Conservation (phyloP, 1,284 basidiomycete genomes). For the Pseudozyma flocculosa region DNA sequence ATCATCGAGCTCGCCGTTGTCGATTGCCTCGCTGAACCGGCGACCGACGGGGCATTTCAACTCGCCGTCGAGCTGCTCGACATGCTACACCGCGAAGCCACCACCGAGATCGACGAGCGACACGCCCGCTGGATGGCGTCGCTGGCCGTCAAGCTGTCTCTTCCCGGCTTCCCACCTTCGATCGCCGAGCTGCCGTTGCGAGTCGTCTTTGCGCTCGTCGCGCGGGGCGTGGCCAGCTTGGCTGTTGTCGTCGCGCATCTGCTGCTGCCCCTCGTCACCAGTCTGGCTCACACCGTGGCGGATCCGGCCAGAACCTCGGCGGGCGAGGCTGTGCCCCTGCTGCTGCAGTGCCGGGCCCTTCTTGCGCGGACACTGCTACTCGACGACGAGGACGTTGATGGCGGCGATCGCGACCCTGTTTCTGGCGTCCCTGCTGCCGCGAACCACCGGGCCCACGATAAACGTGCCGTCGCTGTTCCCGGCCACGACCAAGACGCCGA, state of each 20-base stretch:
- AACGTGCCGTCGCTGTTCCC: too few relatives aligned
- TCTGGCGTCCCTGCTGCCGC: too few relatives aligned
- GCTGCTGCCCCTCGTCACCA: slow-evolving; percentile 16
- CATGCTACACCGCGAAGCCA: slow-evolving; percentile 35
- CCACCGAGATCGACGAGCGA: slow-evolving; percentile 34
- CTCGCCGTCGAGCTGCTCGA: slow-evolving; percentile 17
- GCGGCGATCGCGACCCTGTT: too few relatives aligned
- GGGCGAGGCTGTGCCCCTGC: not conserved
- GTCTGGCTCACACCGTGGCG: slow-evolving; percentile 12
- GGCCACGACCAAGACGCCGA: too few relatives aligned
- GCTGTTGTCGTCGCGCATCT: slow-evolving; percentile 23
- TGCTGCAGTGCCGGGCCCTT: not conserved
- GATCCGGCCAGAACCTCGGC: slow-evolving; percentile 12
- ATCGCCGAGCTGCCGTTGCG: slow-evolving; percentile 8
- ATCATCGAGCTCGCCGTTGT: slow-evolving; percentile 28
- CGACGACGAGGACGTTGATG: not conserved
- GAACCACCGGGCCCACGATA: too few relatives aligned
- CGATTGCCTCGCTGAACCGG: slow-evolving; percentile 15
- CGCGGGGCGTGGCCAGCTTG: slow-evolving; percentile 30
- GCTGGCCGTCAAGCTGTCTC: slow-evolving; percentile 15
- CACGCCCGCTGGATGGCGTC: slow-evolving; percentile 29
- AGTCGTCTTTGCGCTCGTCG: slow-evolving; percentile 13
- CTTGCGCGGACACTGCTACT: not conserved
- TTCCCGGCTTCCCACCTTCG: slow-evolving; percentile 1
- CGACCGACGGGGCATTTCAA: not conserved